Percentiles rank a stretch among this genome's conserved stretches.
Evolutionary conservation across 2,329 filamentous ascomycete species (phyloP).

Genomic region (Shiraia sp.): DNA sequence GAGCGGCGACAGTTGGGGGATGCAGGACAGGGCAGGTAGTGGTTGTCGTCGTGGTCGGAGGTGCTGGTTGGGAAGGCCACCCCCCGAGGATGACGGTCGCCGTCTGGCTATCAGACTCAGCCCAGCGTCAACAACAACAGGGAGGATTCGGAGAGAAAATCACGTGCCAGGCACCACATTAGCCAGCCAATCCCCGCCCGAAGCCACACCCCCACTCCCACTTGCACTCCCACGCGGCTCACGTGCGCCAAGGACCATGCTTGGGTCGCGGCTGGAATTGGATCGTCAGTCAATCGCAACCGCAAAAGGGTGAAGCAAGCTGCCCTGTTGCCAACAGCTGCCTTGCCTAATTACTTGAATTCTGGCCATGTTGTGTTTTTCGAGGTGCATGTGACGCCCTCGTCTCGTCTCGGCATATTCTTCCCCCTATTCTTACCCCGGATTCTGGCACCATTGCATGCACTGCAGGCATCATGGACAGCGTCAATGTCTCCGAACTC

Average conservation of each 20-base stretch:
- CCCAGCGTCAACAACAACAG: no score
- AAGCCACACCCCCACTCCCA: slow-evolving; percentile 5
- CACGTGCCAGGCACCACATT: slow-evolving; percentile 3
- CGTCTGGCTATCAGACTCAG: no score
- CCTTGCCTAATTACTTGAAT: slow-evolving; percentile 2
- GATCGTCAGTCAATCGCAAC: slow-evolving; percentile 15
- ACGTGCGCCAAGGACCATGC: slow-evolving; percentile 25
- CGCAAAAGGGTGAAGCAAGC: slow-evolving; percentile 9
- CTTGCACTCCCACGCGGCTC: slow-evolving; percentile 21
- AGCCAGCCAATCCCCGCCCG: no score
- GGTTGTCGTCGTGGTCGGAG: no score
- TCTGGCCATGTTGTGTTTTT: slow-evolving; percentile 8
- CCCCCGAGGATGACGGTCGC: no score
- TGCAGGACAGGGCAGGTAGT: neutral
- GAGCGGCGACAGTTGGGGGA: slow-evolving; percentile 3
- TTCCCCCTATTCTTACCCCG: slow-evolving; percentile 13
- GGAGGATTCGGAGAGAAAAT: no score
- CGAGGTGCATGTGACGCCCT: slow-evolving; percentile 17
- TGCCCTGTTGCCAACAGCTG: slow-evolving; percentile 6
- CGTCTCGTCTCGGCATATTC: neutral
- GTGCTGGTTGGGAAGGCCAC: no score
- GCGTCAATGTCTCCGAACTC: slow-evolving; percentile 60
- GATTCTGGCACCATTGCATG: slow-evolving; percentile 10
- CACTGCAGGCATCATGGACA: slow-evolving; percentile 52
- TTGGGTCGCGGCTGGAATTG: no score